phyloP scores from a whole-genome alignment of 176 grass and related monocot genomes.

The Ensete ventricosum region DNA sequence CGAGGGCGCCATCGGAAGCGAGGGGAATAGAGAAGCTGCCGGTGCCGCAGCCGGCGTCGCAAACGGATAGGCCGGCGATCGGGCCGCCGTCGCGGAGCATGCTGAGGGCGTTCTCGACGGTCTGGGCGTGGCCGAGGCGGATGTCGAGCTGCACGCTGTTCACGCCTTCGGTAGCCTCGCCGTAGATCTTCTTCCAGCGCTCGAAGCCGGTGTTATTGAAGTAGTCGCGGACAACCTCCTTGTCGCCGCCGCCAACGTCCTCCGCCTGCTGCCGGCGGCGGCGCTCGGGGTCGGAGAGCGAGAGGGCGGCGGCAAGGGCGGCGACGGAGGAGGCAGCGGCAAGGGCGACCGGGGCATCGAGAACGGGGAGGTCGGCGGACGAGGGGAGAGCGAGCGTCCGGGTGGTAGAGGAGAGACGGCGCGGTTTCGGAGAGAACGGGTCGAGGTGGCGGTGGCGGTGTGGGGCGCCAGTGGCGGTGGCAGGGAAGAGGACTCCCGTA shows the following conservation, averaged over 20 bases:
- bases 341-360: conserved; percentile 39
- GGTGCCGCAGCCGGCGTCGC: conserved; percentile 84
- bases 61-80: conserved; percentile 49
- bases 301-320: conserved; percentile 32
- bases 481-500: conserved; percentile 46
- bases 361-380: conserved; percentile 26
- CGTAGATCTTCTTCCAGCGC: conserved; percentile 89
- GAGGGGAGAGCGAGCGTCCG: conserved; percentile 35
- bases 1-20: conserved; percentile 42
- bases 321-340: conserved; percentile 31
- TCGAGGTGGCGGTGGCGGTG: background rate
- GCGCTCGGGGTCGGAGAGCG: conserved; percentile 66
- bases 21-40: conserved; percentile 75
- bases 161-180: conserved; percentile 53
- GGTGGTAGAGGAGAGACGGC: background rate
- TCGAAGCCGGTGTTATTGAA: conserved; percentile 92
- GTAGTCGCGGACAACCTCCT: conserved; percentile 84
- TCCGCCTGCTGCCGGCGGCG: conserved; percentile 51
- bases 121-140: conserved; percentile 71
- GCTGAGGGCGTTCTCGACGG: conserved; percentile 45
- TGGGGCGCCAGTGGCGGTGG: background rate
- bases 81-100: conserved; percentile 55
- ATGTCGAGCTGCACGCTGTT: conserved; percentile 98
- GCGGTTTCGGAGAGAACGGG: background rate
- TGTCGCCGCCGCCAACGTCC: conserved; percentile 70